Evolutionary conservation across 768 basidiomycete genomes (phyloP), one percentile per base, ranked within the genome.

Genomic region (Cyclocybe aegerita): DNA sequence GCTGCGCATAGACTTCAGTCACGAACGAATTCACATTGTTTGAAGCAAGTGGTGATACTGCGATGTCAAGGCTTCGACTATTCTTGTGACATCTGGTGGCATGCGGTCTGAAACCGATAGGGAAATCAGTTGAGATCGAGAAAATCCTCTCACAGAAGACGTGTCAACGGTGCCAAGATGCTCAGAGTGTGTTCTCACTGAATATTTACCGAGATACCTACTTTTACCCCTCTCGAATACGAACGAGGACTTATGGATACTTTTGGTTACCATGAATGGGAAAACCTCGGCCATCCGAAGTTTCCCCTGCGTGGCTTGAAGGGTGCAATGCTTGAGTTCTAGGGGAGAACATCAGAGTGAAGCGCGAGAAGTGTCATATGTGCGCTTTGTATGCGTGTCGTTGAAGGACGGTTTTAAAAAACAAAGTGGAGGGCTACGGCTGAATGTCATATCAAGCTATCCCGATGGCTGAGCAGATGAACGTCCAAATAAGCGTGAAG

Each of bases 231-330:
- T 42, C 42, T 52, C 50, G 44, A 37, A 40, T 42, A 43, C 52
- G 52, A 55, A 52, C 53, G 15, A 58, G 48, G 50, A 33, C 36
- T 42, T 46, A 40, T 48, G 35, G 50, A 31, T 48, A 48, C 23
- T 51, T 57, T 49, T 53, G 46, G 52, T 57, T 49, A 45, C 54
- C 55, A 60, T 48, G 52, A 50, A 49, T 44, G 65, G 65, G 43
- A 58, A 68, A 66, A 63, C 61, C 58, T 66, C 63, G 62, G 64
- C 40, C 50, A 46, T 37, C 65, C 66, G 66, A 67, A 50, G 64
- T 64, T 67, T 63, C 52, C 53, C 66, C 66, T 58, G 34, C 37
- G 35, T 43, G 50, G 48, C 46, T 52, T 30, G 40, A 47, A 50
- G 17, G 39, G 46, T 42, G 43, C 38, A 23, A 23, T 5, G 38